phyloP scores from a whole-genome alignment of 2,329 filamentous ascomycete species.

The Colletotrichum incanum region DNA sequence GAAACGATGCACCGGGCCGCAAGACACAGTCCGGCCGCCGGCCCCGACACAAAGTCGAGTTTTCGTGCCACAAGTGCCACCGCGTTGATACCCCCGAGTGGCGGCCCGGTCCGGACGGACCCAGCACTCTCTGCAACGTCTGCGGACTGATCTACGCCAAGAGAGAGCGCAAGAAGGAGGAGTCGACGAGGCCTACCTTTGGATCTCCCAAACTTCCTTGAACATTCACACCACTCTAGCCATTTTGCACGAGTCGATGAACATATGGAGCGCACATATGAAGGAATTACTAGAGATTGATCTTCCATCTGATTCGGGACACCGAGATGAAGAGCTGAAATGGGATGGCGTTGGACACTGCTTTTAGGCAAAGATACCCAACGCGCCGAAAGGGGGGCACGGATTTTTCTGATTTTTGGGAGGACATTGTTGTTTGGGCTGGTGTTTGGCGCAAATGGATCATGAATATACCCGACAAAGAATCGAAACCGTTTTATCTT shows the following conservation, averaged over 20 bases:
- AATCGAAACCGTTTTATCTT: not conserved
- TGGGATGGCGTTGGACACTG: constrained; percentile 5
- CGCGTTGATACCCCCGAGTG: constrained; percentile 83
- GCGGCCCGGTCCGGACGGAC: constrained; percentile 81
- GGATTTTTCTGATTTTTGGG: not conserved
- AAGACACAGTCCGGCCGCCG: constrained; percentile 4
- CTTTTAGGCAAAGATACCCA: constrained; percentile 20
- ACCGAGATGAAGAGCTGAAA: not conserved
- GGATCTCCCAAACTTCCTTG: constrained; percentile 22
- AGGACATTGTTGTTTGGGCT: not conserved
- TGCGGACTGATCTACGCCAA: constrained; percentile 71
- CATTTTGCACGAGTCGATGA: not conserved
- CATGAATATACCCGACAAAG: constrained; percentile 36
- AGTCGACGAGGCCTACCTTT: constrained; percentile 26
- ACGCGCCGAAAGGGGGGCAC: not conserved
- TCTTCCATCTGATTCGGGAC: not conserved
- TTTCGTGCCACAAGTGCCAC: constrained; percentile 67
- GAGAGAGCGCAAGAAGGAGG: constrained; percentile 43
- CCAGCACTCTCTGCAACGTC: constrained; percentile 80
- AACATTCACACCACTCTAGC: not conserved
- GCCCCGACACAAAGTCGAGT: constrained; percentile 50
- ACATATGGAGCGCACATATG: not conserved
- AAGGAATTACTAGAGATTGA: not conserved
- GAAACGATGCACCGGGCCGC: not conserved
- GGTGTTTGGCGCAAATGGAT: constrained; percentile 24